Base-by-base conservation (phyloP, 1,139 yeast species). In the Hyphopichia buzzinii region DNA sequence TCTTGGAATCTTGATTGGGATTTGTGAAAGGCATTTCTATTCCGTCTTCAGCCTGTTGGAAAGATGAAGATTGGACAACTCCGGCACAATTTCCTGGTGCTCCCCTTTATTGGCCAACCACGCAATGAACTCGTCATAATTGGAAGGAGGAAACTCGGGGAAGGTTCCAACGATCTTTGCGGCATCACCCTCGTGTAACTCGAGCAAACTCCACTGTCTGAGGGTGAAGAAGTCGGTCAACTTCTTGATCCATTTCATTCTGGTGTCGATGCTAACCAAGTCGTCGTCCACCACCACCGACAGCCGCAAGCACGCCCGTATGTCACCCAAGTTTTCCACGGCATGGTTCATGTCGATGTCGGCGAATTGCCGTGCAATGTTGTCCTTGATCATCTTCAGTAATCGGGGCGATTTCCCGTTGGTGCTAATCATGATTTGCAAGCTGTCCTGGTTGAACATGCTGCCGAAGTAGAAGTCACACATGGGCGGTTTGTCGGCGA, bases 381-480 rank as follows among this genome's bases (percentile, higher is more conserved):
- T 72, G 45, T 77, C 81, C 48, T 87, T 78, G 39, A 87, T 75
- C 34, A 83, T 57, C 41, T 75, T 72, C 38, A 89, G 84, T 44
- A 87, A 71, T 33, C 95, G 61, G 0, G 96, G 96, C 1, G 90
- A 83, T 48, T 81, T 78, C 7, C 95, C 95, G 53, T 85, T 85
- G 15, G 95, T 85, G 24, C 88, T 79, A 8, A 87, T 83, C 89
- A 87, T 83, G 24, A 87, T 74, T 53, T 85, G 95, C 34, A 87
- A 63, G 17, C 81, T 79, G n/a, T 89, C 95, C 43, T 77, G 78
- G 50, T 85, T 74, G 53, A 79, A 80, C 70, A 84, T 81, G 19
- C 90, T 78, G 1, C 95, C 95, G 57, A 86, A 87, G 62, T 85
- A 87, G 56, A 85, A 87, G 56, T 87, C 96, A 62, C 96, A 87